Evolutionary conservation across 148 eudicot species (phyloP).

Genomic region (Chenopodium formosanum): DNA sequence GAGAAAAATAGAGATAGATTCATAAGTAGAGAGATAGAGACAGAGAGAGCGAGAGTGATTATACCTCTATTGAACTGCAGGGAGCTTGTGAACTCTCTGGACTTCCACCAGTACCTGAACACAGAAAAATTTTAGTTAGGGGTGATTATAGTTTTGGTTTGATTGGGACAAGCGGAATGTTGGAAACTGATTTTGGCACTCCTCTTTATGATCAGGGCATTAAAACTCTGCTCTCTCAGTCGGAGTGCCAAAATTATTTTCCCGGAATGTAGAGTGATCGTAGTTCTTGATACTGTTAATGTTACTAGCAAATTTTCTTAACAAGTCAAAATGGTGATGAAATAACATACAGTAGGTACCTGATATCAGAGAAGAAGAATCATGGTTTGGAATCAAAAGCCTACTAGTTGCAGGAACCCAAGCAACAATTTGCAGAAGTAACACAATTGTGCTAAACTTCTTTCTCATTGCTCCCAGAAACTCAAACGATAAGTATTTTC

Average conservation of each 20-base stretch:
- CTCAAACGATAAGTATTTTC: conserved; percentile 23
- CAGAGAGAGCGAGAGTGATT: background rate
- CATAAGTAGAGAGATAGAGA: background rate
- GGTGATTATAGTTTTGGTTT: no score
- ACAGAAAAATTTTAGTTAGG: background rate
- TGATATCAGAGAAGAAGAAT: conserved; percentile 20
- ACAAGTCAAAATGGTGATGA: background rate
- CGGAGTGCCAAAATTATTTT: no score
- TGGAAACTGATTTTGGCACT: no score
- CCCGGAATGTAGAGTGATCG: no score
- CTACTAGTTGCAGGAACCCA: conserved; percentile 56
- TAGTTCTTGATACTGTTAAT: no score
- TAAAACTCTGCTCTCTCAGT: no score
- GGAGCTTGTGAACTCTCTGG: conserved; percentile 21
- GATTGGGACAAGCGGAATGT: no score
- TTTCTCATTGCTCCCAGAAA: conserved; percentile 29
- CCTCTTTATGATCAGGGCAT: no score
- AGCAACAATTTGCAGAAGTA: conserved; percentile 43
- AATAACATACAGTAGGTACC: conserved; percentile 12
- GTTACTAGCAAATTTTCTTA: background rate
- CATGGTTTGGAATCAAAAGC: conserved; percentile 37
- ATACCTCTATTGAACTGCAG: conserved; percentile 34
- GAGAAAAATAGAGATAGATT: background rate
- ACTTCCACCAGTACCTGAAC: conserved; percentile 29
- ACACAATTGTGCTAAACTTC: conserved; percentile 30